These are phyloP conservation scores for Naumovozyma baii DNA, from an alignment of 805 yeast species.

Conservation along the genomic window DNA sequence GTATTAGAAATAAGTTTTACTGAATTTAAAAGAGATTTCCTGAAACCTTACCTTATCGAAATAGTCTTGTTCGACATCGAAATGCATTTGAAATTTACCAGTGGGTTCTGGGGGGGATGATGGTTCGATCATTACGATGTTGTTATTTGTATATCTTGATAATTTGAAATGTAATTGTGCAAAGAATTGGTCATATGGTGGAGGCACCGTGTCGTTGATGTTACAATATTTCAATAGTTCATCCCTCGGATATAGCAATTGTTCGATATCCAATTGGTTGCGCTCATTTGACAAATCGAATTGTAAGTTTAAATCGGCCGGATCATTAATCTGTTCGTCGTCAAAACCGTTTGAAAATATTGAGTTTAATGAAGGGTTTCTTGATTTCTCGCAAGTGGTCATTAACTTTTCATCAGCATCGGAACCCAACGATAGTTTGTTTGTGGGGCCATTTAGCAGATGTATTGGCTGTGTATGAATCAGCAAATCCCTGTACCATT, in stretches of 20 bases:
- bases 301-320: too few species aligned
- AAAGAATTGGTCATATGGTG: too few species aligned
- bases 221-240: not conserved
- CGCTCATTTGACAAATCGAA: too few species aligned
- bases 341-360: too few species aligned
- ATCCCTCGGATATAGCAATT: not conserved
- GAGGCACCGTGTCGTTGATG: too few species aligned
- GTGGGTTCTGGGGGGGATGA: not conserved
- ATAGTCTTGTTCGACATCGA: slow-evolving; percentile 16
- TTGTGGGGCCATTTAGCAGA: slow-evolving; percentile 8
- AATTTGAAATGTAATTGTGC: not conserved
- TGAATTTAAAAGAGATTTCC: slow-evolving; percentile 27
- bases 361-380: too few species aligned
- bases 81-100: slow-evolving; percentile 1
- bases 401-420: too few species aligned
- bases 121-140: not conserved
- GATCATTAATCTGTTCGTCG: too few species aligned
- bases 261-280: not conserved
- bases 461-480: slow-evolving; percentile 23
- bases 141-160: slow-evolving; percentile 1
- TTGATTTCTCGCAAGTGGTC: too few species aligned
- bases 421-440: too few species aligned
- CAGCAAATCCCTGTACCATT: slow-evolving; percentile 1
- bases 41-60: slow-evolving; percentile 28
- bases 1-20: slow-evolving; percentile 23